Evolutionary conservation across 129 eudicot species (phyloP).

Genomic region (Mikania micrantha): DNA sequence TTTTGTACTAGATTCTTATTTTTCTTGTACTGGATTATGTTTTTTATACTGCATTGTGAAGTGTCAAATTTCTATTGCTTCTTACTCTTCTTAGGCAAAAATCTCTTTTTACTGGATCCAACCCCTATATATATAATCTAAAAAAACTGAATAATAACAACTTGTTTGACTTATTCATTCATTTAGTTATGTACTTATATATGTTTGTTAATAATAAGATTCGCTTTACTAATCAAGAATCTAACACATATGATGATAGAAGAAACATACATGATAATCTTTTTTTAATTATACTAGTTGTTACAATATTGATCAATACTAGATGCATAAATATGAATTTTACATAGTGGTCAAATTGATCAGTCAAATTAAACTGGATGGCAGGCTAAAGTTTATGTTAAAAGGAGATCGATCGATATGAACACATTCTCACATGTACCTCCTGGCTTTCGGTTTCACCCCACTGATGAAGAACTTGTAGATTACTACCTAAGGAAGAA

Average conservation of each 20-base stretch:
- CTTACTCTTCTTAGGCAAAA: too few relatives aligned
- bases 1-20: too few relatives aligned
- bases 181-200: too few relatives aligned
- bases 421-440: constrained; percentile 72
- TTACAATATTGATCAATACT: neutral
- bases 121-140: too few relatives aligned
- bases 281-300: neutral
- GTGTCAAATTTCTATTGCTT: too few relatives aligned
- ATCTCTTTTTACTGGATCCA: too few relatives aligned
- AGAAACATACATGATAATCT: neutral
- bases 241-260: neutral
- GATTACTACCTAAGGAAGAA: constrained; percentile 84
- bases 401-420: constrained; percentile 40
- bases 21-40: too few relatives aligned
- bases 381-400: constrained; percentile 19
- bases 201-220: too few relatives aligned
- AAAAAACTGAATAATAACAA: neutral
- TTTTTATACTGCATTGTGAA: too few relatives aligned
- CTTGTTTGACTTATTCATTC: neutral
- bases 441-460: constrained; percentile 93
- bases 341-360: neutral
- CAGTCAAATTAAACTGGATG: neutral
- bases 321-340: neutral
- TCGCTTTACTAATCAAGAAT: too few relatives aligned
- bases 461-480: constrained; percentile 93